phyloP scores from a whole-genome alignment of 1,284 basidiomycete species.

The Sporisorium iseilematis-ciliati region DNA sequence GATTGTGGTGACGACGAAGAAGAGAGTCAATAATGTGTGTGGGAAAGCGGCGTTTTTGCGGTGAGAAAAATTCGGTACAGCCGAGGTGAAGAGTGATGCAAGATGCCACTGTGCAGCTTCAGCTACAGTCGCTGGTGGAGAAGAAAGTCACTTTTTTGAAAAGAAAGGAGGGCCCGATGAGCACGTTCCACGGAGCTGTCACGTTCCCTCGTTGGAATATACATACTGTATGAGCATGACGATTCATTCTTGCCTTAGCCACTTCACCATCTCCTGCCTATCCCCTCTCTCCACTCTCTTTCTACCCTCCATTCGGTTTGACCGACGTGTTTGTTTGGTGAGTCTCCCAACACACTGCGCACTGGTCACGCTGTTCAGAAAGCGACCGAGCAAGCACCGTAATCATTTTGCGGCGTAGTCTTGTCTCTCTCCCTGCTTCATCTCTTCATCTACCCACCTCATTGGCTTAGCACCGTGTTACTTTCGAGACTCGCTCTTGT shows the following conservation, averaged over 20 bases:
- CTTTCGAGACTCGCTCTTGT: slow-evolving; percentile 5
- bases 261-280: neutral
- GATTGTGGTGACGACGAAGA: too few species aligned
- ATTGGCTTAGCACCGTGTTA: neutral
- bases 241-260: neutral
- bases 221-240: slow-evolving; percentile 1
- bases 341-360: slow-evolving; percentile 4
- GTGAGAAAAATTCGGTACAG: neutral
- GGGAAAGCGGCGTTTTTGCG: neutral
- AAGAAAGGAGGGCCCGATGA: slow-evolving; percentile 5
- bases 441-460: slow-evolving; percentile 1
- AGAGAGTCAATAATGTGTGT: too few species aligned
- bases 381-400: neutral
- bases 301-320: slow-evolving; percentile 4
- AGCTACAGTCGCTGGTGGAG: slow-evolving; percentile 11
- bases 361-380: neutral
- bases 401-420: neutral
- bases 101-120: neutral
- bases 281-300: slow-evolving; percentile 1
- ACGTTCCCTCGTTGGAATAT: slow-evolving; percentile 25
- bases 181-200: slow-evolving; percentile 45
- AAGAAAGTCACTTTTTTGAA: neutral
- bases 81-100: neutral
- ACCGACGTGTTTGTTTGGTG: slow-evolving; percentile 22
- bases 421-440: neutral